phyloP scores from a whole-genome alignment of 2,329 filamentous ascomycete genomes.

The Chaetomiaceae sp. region DNA sequence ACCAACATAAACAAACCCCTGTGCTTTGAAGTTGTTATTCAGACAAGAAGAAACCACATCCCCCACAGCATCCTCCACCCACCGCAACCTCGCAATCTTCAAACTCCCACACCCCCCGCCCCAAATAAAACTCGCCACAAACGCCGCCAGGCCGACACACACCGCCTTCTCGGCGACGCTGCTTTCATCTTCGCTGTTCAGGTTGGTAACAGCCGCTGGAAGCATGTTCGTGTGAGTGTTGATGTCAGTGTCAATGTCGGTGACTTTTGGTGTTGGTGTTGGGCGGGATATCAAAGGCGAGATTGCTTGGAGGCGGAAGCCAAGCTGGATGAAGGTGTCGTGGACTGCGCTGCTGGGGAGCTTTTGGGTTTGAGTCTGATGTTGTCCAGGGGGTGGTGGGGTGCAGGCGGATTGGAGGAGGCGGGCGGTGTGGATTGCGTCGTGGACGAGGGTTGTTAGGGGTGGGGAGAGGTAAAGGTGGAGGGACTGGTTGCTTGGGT shows the following conservation, averaged over 20 bases:
- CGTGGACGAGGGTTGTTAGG: neutral
- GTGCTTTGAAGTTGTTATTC: no score
- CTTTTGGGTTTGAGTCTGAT: neutral
- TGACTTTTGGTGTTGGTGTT: neutral
- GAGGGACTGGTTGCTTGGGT: neutral
- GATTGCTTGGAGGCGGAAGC: conserved; percentile 27
- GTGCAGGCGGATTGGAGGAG: conserved; percentile 1
- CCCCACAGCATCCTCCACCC: neutral
- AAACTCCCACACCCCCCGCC: neutral
- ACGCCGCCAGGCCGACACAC: conserved; percentile 28
- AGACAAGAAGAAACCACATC: neutral
- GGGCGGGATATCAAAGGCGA: conserved; percentile 20
- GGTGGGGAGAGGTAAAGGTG: neutral
- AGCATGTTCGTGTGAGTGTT: no score
- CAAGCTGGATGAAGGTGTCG: conserved; percentile 25
- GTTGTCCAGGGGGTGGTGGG: neutral
- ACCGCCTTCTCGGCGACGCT: conserved; percentile 3
- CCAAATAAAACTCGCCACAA: conserved; percentile 26
- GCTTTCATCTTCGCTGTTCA: neutral
- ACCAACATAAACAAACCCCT: no score
- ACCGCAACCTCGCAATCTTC: neutral
- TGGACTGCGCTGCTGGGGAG: conserved; percentile 27
- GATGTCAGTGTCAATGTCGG: no score
- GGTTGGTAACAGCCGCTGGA: no score
- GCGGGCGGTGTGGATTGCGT: neutral